phyloP scores from a whole-genome alignment of 225 moss, liverwort and hornwort species.

The Polytrichum formosum region DNA sequence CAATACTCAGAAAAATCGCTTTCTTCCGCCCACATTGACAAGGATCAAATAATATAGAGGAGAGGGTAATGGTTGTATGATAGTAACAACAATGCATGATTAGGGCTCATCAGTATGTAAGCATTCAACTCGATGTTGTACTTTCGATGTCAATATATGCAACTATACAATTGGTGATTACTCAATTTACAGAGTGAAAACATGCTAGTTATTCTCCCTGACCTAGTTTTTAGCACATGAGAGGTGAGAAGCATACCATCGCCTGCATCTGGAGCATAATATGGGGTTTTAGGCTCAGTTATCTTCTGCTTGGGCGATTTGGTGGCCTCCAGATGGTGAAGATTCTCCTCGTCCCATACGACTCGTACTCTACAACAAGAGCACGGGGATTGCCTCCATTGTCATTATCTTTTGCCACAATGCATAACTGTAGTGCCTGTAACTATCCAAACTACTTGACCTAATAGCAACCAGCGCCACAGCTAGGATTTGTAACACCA shows the following conservation, averaged over 20 bases:
- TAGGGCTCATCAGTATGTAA: not conserved
- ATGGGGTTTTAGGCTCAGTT: conserved; percentile 97
- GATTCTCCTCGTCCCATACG: conserved; percentile 96
- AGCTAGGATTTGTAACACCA: too few relatives aligned
- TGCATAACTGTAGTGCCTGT: too few relatives aligned
- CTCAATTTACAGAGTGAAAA: not conserved
- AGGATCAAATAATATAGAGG: too few relatives aligned
- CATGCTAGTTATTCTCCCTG: not conserved
- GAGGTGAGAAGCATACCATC: conserved; percentile 57
- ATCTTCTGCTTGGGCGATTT: conserved; percentile 99
- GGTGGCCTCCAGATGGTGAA: conserved; percentile 80
- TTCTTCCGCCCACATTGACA: too few relatives aligned
- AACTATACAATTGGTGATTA: not conserved
- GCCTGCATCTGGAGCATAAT: conserved; percentile 67
- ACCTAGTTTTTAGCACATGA: not conserved
- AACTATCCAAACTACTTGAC: too few relatives aligned
- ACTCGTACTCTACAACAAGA: conserved; percentile 77
- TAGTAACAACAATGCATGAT: not conserved
- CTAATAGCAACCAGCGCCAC: too few relatives aligned
- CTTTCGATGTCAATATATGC: not conserved
- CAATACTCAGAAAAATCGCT: too few relatives aligned
- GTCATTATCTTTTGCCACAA: too few relatives aligned
- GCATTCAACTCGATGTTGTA: not conserved
- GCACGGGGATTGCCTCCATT: not conserved
- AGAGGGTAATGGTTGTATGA: not conserved